A percentile compares a stretch with the other conserved stretches of the same genome.
Conservation (phyloP, 2,329 filamentous ascomycete genomes). For the Aspergillus japonicus region DNA sequence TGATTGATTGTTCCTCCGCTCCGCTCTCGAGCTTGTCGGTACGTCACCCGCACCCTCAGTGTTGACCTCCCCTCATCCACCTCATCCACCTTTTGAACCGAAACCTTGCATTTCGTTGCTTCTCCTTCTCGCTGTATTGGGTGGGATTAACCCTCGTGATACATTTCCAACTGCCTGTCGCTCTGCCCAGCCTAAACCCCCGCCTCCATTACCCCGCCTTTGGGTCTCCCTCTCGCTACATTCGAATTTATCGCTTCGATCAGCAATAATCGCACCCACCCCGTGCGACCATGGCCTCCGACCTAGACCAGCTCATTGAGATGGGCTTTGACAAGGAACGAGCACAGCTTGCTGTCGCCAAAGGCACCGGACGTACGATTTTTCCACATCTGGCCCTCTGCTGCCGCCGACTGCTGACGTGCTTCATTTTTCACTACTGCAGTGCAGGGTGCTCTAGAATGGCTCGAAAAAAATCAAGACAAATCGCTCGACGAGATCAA, state of each 20-base stretch:
- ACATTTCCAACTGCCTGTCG: background rate
- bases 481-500: constrained; percentile 81
- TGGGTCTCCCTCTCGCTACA: background rate
- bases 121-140: background rate
- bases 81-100: background rate
- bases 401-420: constrained; percentile 15
- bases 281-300: constrained; percentile 43
- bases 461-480: constrained; percentile 90
- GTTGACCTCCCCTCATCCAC: constrained; percentile 4
- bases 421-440: background rate
- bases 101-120: too few relatives aligned
- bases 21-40: constrained; percentile 12
- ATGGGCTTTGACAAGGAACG: constrained; percentile 81
- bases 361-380: constrained; percentile 71
- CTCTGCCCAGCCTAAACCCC: background rate
- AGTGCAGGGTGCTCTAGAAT: constrained; percentile 90
- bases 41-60: constrained; percentile 29
- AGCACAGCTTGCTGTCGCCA: constrained; percentile 80
- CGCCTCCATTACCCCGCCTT: constrained; percentile 1
- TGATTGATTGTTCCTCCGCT: constrained; percentile 19
- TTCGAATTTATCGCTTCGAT: background rate
- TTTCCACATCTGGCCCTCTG: background rate
- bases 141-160: background rate
- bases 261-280: background rate
- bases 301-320: constrained; percentile 61